Base-by-base conservation (phyloP, 352 stramenopile genomes). In the Hyphochytrium catenoides region DNA sequence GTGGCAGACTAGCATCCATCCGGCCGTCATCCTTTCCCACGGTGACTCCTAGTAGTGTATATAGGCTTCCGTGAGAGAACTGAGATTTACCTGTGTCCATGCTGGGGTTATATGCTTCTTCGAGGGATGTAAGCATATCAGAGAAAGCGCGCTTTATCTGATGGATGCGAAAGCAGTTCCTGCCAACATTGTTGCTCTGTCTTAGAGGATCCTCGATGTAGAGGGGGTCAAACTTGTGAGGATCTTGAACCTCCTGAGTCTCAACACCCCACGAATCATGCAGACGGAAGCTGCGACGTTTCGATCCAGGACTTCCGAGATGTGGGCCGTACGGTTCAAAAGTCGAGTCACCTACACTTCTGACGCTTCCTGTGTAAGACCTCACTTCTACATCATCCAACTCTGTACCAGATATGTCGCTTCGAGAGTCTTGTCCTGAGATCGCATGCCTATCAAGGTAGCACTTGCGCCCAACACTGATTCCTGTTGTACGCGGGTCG, bases 161-260 rank as follows among this genome's bases (percentile, higher is more conserved):
- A 38, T 68, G 78, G 48, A 95, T 94, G 29, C 85, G 71, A 48
- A 95, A 95, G 30, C 81, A 82, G 49, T 95, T 95, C 32, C 85
- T 58, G 11, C 82, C 82, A 18, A 95, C 82, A 44, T 95, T 95
- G 56, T 95, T 95, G 36, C 67, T 82, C 6, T 70, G 55, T 17
- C 68, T 76, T 12, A 95, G 48, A 3, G 82, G 85, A 48, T 95
- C 85, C 50, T 95, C 82, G 28, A 95, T 90, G 59, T 87, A 94
- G 4, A 93, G 55, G 0, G 79, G 79, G 41, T 93, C 79, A 49
- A 93, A 88, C 41, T 83, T 82, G 54, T 84, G 71, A 12, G 73
- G 68, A 20, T 85, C 70, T 19, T 84, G 67, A 1, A 62, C 54
- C n/a, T 70, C 46, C 47, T 74, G 41, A 21, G 61, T 11, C 45